These are phyloP conservation scores for Venturia oleaginea DNA, from an alignment of 2,329 filamentous ascomycete genomes.

Conservation along the genomic window DNA sequence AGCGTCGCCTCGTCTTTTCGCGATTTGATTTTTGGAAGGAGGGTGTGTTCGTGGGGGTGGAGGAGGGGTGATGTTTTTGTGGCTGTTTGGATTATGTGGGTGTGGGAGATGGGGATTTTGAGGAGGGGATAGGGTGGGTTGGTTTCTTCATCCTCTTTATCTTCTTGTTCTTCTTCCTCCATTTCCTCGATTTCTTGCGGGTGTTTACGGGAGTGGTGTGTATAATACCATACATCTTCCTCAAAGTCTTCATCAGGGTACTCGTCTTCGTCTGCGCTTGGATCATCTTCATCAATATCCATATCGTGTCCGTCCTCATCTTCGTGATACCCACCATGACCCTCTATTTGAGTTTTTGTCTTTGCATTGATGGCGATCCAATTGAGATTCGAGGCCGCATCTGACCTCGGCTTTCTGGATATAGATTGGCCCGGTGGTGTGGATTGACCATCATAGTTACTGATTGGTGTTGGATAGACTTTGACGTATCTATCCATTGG, in stretches of 20 bases:
- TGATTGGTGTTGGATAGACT: background rate
- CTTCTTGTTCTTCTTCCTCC: background rate
- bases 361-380: background rate
- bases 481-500: background rate
- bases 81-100: background rate
- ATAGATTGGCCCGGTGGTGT: background rate
- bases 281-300: background rate
- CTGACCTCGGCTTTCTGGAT: background rate
- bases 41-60: background rate
- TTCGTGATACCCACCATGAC: background rate
- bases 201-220: background rate
- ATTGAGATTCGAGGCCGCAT: background rate
- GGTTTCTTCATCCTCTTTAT: background rate
- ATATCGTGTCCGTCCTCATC: background rate
- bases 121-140: background rate
- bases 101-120: background rate
- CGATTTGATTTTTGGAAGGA: background rate
- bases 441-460: background rate
- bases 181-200: background rate
- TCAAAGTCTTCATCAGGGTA: background rate
- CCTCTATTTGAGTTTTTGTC: background rate
- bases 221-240: background rate
- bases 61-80: background rate
- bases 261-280: background rate
- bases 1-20: background rate